A percentile compares a stretch with the other conserved stretches of the same genome.
These are phyloP conservation scores for Claviceps monticola DNA, from an alignment of 2,329 filamentous ascomycete genomes.

Conservation along the genomic window DNA sequence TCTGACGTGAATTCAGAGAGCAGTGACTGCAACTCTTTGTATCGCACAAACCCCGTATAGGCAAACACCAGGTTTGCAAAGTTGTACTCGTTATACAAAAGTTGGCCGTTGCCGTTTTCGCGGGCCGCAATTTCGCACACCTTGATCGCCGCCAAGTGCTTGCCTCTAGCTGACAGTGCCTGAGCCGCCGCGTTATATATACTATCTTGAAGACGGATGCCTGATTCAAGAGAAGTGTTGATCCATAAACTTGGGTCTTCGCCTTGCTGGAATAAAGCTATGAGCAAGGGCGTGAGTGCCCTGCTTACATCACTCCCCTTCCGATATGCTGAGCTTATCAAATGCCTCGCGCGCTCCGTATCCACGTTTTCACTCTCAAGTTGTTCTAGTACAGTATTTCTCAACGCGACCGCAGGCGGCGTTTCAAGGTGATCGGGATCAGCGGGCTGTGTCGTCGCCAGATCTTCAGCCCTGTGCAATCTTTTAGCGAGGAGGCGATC, in stretches of 20 bases:
- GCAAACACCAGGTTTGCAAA: conserved; percentile 23
- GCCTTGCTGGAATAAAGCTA: conserved; percentile 22
- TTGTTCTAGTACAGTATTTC: conserved; percentile 32
- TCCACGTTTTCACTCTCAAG: conserved; percentile 18
- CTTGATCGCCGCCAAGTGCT: conserved; percentile 16
- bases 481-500: conserved; percentile 2
- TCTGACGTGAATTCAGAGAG: conserved; percentile 17
- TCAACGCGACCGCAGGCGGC: conserved; percentile 17
- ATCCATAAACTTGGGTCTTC: conserved; percentile 15
- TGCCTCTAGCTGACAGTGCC: conserved; percentile 15
- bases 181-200: conserved; percentile 23
- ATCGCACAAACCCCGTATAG: conserved; percentile 19
- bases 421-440: neutral
- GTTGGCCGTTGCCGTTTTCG: conserved; percentile 21
- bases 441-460: conserved; percentile 21
- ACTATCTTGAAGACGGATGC: conserved; percentile 19
- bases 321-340: conserved; percentile 26
- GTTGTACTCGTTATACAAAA: conserved; percentile 24
- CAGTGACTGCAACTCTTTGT: conserved; percentile 18
- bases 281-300: conserved; percentile 26
- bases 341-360: conserved; percentile 19
- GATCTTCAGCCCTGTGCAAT: conserved; percentile 8
- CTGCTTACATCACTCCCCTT: conserved; percentile 28
- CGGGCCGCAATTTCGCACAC: conserved; percentile 23
- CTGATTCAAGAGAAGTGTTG: conserved; percentile 14